Conservation (phyloP, 2,329 filamentous ascomycete genomes). For the Xylariaceae sp. region DNA sequence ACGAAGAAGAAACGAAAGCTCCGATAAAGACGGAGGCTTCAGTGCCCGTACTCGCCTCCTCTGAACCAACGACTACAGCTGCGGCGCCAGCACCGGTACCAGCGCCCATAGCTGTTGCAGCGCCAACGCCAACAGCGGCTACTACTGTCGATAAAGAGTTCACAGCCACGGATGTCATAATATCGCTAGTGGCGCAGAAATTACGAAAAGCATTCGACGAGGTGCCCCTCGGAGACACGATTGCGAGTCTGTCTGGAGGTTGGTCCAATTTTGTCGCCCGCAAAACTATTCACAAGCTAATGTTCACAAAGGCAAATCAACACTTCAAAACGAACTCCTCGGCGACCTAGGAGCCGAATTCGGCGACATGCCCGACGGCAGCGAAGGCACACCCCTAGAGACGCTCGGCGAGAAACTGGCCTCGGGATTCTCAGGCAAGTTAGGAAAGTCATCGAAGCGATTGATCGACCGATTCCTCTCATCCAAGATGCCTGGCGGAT, state of each 20-base stretch:
- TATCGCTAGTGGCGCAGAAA: constrained; percentile 90
- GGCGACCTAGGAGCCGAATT: constrained; percentile 98
- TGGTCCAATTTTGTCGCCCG: constrained; percentile 35
- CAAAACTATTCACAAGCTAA: constrained; percentile 16
- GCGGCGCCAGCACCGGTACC: constrained; percentile 1
- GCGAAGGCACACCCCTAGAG: constrained; percentile 93
- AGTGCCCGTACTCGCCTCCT: neutral
- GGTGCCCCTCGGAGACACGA: constrained; percentile 89
- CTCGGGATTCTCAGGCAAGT: constrained; percentile 93
- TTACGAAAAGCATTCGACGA: constrained; percentile 89
- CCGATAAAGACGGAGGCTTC: neutral
- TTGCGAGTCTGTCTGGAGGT: constrained; percentile 97
- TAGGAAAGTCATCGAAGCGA: constrained; percentile 92
- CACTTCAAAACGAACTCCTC: constrained; percentile 96
- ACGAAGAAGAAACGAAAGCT: constrained; percentile 5
- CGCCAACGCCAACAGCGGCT: constrained; percentile 1
- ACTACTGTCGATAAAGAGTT: constrained; percentile 36
- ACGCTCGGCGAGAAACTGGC: constrained; percentile 94
- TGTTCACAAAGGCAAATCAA: constrained; percentile 77
- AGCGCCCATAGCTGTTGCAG: neutral
- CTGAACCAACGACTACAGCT: neutral
- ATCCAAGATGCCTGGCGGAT: constrained; percentile 98
- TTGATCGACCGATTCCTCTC: constrained; percentile 92
- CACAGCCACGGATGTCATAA: constrained; percentile 84
- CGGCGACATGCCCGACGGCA: constrained; percentile 97